Conservation (phyloP, 2,329 filamentous ascomycete species). For the Coniochaeta sp. region DNA sequence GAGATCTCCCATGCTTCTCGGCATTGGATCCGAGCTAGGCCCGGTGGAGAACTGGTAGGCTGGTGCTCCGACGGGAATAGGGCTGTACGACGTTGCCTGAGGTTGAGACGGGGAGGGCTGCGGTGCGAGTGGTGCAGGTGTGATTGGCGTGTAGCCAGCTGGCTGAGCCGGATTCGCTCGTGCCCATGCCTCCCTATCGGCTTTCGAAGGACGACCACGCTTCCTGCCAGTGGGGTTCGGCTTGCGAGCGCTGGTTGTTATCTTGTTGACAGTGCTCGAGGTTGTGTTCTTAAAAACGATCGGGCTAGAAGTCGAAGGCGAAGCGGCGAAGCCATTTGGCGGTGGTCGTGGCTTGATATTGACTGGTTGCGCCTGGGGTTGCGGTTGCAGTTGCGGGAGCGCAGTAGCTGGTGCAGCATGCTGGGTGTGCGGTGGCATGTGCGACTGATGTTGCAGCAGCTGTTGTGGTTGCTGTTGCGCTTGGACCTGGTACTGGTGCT, state of each 20-base stretch:
- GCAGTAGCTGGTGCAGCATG: conserved; percentile 5
- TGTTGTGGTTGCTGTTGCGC: conserved; percentile 1
- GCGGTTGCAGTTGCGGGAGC: conserved; percentile 7
- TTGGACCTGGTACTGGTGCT: conserved; percentile 8
- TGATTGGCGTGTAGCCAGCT: conserved; percentile 13
- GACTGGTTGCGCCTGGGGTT: conserved; percentile 11
- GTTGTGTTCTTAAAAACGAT: conserved; percentile 7
- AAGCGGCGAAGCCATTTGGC: conserved; percentile 15
- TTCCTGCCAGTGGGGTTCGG: conserved; percentile 16
- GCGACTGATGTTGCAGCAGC: conserved; percentile 4
- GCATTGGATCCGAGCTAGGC: conserved; percentile 3
- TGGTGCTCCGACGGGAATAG: conserved; percentile 4
- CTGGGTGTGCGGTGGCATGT: too few relatives aligned
- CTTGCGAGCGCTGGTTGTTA: neutral
- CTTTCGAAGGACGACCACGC: conserved; percentile 26
- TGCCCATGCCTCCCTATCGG: conserved; percentile 20
- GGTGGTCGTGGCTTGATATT: conserved; percentile 24
- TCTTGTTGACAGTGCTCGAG: conserved; percentile 9
- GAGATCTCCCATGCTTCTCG: conserved; percentile 5
- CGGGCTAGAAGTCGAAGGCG: conserved; percentile 8
- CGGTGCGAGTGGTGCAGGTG: conserved; percentile 14
- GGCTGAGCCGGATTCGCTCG: conserved; percentile 13
- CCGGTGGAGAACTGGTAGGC: conserved; percentile 5
- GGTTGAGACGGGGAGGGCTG: conserved; percentile 2
- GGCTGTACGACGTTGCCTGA: conserved; percentile 11